A percentile compares a stretch with the other conserved stretches of the same genome.
These are phyloP conservation scores for Trichoderma endophyticum DNA, from an alignment of 2,329 filamentous ascomycete species.

Conservation along the genomic window DNA sequence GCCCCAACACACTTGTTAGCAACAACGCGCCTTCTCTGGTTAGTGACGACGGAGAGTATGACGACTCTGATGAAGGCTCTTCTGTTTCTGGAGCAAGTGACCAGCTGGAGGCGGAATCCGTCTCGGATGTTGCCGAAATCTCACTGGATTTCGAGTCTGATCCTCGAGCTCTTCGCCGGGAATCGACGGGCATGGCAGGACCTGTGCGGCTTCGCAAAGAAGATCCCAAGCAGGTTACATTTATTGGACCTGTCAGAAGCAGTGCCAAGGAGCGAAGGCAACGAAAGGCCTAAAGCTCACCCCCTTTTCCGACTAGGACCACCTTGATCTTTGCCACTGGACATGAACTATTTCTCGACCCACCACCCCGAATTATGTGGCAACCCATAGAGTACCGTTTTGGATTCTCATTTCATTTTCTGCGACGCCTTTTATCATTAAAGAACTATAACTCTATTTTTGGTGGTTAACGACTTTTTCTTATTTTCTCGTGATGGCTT, in stretches of 20 bases:
- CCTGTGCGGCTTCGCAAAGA: slow-evolving; percentile 53
- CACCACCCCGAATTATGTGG: not conserved
- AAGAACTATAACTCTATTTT: slow-evolving; percentile 12
- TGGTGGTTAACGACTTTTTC: slow-evolving; percentile 6
- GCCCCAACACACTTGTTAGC: slow-evolving; percentile 65
- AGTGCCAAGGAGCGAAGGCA: slow-evolving; percentile 34
- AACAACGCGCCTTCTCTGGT: slow-evolving; percentile 78
- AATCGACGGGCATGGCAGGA: slow-evolving; percentile 41
- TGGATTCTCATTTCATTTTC: slow-evolving; percentile 15
- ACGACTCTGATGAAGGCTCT: slow-evolving; percentile 65
- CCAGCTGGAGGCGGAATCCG: slow-evolving; percentile 55
- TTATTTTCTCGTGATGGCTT: not conserved
- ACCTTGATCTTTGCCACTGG: not conserved
- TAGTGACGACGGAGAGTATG: slow-evolving; percentile 77
- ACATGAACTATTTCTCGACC: not conserved
- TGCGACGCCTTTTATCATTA: not conserved
- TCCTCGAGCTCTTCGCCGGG: slow-evolving; percentile 43
- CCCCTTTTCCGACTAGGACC: not conserved
- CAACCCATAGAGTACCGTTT: slow-evolving; percentile 14
- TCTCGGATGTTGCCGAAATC: slow-evolving; percentile 61
- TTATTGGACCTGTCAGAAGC: slow-evolving; percentile 50
- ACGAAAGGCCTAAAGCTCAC: slow-evolving; percentile 25
- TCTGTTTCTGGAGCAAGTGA: slow-evolving; percentile 57
- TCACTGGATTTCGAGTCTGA: slow-evolving; percentile 57
- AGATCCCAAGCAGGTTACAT: slow-evolving; percentile 53